Conservation (phyloP, 306 rosid species). For the Ceratonia siliqua region DNA sequence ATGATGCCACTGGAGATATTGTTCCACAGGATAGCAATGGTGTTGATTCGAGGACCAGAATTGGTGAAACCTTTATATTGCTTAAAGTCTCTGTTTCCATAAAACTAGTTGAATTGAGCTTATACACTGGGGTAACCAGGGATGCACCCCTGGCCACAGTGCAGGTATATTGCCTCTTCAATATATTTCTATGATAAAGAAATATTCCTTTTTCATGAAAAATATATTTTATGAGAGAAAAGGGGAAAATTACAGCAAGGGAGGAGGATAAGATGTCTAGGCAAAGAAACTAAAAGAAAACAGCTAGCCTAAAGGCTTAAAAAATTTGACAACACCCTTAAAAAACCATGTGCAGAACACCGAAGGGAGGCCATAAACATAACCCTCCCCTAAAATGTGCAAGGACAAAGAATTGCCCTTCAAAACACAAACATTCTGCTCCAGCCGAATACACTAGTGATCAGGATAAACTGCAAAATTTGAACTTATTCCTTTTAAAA, state of each 20-base stretch:
- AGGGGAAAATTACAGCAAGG: not conserved
- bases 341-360: constrained; percentile 23
- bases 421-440: not conserved
- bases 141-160: constrained; percentile 88
- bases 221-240: not conserved
- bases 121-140: constrained; percentile 66
- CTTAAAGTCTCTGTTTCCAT: constrained; percentile 66
- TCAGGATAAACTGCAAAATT: not conserved
- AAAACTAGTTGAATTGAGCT: constrained; percentile 76
- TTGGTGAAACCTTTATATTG: constrained; percentile 50
- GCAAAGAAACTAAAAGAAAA: not conserved
- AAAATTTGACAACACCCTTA: not conserved
- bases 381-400: not conserved
- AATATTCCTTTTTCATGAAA: not conserved
- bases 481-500: not conserved
- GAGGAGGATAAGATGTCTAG: not conserved
- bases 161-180: constrained; percentile 57
- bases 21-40: constrained; percentile 42
- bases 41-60: constrained; percentile 45
- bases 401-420: not conserved
- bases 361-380: constrained; percentile 7
- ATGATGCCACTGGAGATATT: constrained; percentile 42
- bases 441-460: not conserved
- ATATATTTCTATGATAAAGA: not conserved
- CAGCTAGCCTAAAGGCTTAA: not conserved